A percentile compares a stretch with the other conserved stretches of the same genome.
phyloP scores from a whole-genome alignment of 306 rosid species.

The Ormosia emarginata region DNA sequence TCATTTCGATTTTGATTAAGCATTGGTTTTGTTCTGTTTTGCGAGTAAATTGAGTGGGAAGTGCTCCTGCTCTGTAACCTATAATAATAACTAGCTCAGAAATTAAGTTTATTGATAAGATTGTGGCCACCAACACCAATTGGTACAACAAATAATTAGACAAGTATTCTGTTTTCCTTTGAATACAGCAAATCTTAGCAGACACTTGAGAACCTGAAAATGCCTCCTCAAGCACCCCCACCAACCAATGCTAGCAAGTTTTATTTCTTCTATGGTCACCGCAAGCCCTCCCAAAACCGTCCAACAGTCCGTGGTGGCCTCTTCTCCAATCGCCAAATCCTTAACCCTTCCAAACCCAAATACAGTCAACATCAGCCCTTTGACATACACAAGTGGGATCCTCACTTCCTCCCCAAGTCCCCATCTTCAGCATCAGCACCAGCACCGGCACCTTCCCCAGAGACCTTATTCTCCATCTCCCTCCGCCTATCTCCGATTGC shows the following conservation, averaged over 20 bases:
- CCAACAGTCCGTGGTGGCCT: slow-evolving; percentile 74
- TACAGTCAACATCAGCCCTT: slow-evolving; percentile 26
- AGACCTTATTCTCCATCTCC: slow-evolving; percentile 31
- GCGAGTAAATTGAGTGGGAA: too few relatives aligned
- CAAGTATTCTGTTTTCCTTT: too few relatives aligned
- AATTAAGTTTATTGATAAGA: too few relatives aligned
- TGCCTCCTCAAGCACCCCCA: slow-evolving; percentile 57
- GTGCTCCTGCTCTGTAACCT: too few relatives aligned
- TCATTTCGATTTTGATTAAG: too few relatives aligned
- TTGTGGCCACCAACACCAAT: too few relatives aligned
- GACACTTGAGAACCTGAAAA: not conserved
- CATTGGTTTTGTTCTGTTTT: too few relatives aligned
- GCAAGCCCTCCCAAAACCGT: slow-evolving; percentile 69
- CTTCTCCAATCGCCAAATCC: slow-evolving; percentile 54
- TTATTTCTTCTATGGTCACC: slow-evolving; percentile 72
- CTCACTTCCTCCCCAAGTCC: slow-evolving; percentile 39
- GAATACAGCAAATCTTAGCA: not conserved
- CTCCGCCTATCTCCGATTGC: slow-evolving; percentile 67
- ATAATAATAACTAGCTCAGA: too few relatives aligned
- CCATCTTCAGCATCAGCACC: slow-evolving; percentile 15
- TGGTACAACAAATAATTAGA: too few relatives aligned
- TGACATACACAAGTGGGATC: slow-evolving; percentile 68
- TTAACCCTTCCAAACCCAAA: slow-evolving; percentile 26
- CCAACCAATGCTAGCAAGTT: slow-evolving; percentile 42
- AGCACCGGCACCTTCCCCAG: slow-evolving; percentile 6